Base-by-base conservation (phyloP, 768 basidiomycete genomes). In the Pisolithus sp. region DNA sequence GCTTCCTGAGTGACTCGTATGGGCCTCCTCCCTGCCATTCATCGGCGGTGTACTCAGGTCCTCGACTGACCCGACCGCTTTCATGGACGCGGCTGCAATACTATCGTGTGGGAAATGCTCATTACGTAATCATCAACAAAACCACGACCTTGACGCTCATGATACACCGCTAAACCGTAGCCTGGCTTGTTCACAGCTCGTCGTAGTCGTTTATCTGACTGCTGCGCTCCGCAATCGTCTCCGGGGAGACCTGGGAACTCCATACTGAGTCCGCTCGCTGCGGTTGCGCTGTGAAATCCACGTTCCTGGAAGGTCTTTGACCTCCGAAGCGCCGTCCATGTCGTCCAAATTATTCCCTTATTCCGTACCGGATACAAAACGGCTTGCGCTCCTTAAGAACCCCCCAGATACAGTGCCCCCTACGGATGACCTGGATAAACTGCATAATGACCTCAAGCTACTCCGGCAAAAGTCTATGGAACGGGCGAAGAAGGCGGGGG, bases 401-500 rank as follows among this genome's bases (percentile, higher is more conserved):
- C 76, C 76, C 1, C 73, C 85, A 51, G 85, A 89, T 51, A 53
- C 74, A 12, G 75, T 92, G 15, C 89, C 89, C 7, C 74, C 83
- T 20, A 79, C 80, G 17, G 83, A 86, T 48, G 89, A 91, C 38
- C 80, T 91, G 46, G 81, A 86, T 52, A 58, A 66, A 20, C 75
- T 90, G 20, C 79, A 84, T 38, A 60, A 72, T 41, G 86, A 90
- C 64, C 79, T 92, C 44, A 71, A 65, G 53, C 54, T 70, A 45
- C 68, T 85, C 48, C 78, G 74, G 59, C 71, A 77, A 58, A 73
- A 71, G 62, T 76, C 80, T 7, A 59, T 81, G 44, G 83, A 83
- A 55, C 77, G 86, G 58, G 79, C 76, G 38, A 82, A 77, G 73
- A 89, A 88, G 72, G 89, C 88, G 0, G 78, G 77, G 30, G 81